A percentile compares a stretch with the other conserved stretches of the same genome.
Conservation (phyloP, 257 asterid genomes). For the Eucommia ulmoides region DNA sequence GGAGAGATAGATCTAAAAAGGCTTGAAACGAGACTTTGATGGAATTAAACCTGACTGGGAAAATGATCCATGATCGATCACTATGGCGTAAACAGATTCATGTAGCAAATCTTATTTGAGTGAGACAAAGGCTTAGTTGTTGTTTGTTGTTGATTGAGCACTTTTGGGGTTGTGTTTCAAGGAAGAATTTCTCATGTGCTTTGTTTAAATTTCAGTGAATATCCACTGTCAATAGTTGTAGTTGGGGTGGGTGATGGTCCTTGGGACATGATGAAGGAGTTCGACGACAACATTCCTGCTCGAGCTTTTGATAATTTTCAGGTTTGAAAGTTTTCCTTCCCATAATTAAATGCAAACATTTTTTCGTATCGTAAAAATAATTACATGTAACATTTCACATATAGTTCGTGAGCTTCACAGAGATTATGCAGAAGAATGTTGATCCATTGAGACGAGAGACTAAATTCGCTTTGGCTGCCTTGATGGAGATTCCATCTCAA, state of each 20-base stretch:
- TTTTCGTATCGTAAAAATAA: not conserved
- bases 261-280: conserved; percentile 1
- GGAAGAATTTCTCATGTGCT: too few species aligned
- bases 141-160: too few species aligned
- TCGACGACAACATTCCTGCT: conserved; percentile 1
- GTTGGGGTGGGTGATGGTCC: conserved; percentile 3
- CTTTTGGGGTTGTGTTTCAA: too few species aligned
- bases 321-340: not conserved
- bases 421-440: not conserved
- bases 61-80: too few species aligned
- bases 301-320: conserved; percentile 2
- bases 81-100: too few species aligned
- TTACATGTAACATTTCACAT: not conserved
- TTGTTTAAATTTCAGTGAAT: not conserved
- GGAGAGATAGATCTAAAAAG: too few species aligned
- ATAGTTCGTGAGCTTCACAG: not conserved
- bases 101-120: too few species aligned
- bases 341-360: not conserved
- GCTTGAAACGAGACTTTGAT: too few species aligned
- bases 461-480: not conserved
- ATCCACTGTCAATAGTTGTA: not conserved
- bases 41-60: too few species aligned
- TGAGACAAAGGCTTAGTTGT: too few species aligned
- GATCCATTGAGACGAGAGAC: not conserved
- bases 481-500: conserved; percentile 1